Conservation (phyloP, 2,329 filamentous ascomycete species). For the Decorospora gaudefroyi region DNA sequence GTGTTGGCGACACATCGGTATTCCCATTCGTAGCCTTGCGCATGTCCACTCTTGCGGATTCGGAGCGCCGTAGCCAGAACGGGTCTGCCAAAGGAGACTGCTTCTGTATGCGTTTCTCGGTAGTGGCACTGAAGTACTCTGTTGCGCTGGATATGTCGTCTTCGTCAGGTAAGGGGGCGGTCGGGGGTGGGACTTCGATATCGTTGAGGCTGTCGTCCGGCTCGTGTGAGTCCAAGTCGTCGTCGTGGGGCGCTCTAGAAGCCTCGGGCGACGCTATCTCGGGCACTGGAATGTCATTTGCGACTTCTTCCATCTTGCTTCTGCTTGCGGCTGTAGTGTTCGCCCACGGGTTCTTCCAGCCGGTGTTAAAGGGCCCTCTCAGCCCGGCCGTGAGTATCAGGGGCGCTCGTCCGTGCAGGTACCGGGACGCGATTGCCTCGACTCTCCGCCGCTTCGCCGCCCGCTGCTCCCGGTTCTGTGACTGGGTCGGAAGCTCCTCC, state of each 20-base stretch:
- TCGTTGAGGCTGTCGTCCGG: slow-evolving; percentile 17
- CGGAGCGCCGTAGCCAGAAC: slow-evolving; percentile 33
- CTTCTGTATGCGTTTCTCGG: slow-evolving; percentile 14
- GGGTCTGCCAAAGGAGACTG: slow-evolving; percentile 23
- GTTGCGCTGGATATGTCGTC: slow-evolving; percentile 15
- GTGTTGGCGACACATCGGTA: slow-evolving; percentile 30
- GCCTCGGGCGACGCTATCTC: slow-evolving; percentile 25
- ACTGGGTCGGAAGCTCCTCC: slow-evolving; percentile 52
- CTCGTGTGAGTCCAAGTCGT: slow-evolving; percentile 4
- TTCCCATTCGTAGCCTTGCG: slow-evolving; percentile 10
- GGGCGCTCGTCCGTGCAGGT: slow-evolving; percentile 61
- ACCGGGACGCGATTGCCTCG: slow-evolving; percentile 63
- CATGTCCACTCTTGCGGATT: slow-evolving; percentile 9
- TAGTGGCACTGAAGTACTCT: slow-evolving; percentile 26
- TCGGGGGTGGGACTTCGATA: slow-evolving; percentile 23
- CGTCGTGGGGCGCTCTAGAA: slow-evolving; percentile 19
- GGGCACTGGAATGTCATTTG: slow-evolving; percentile 1
- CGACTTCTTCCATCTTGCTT: not conserved
- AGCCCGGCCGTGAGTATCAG: slow-evolving; percentile 64
- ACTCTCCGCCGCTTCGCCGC: slow-evolving; percentile 60
- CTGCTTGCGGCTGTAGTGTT: slow-evolving; percentile 5
- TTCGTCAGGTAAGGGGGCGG: slow-evolving; percentile 20
- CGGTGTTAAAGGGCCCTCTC: slow-evolving; percentile 62
- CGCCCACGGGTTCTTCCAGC: slow-evolving; percentile 47
- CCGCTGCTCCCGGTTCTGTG: slow-evolving; percentile 62